Conservation (phyloP, 495 filamentous ascomycete species). For the Tuber melanosporum region DNA sequence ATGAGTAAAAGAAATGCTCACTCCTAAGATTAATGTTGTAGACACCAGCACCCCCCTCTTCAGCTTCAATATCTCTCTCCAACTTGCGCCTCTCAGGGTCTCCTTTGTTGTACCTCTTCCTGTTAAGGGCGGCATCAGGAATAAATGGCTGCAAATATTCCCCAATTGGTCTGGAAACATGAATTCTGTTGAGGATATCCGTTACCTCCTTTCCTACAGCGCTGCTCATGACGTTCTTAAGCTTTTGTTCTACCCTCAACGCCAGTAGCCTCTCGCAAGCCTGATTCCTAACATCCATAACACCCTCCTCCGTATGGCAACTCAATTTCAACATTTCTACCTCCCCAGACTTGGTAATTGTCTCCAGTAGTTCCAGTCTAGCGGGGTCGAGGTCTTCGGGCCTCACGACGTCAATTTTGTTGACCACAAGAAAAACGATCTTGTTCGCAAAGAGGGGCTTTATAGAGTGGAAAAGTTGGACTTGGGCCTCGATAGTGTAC, state of each 20-base stretch:
- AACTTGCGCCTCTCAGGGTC: constrained; percentile 74
- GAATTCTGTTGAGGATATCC: constrained; percentile 85
- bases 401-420: constrained; percentile 89
- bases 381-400: constrained; percentile 83
- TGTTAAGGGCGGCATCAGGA: constrained; percentile 70
- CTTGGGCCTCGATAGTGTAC: constrained; percentile 85
- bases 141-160: constrained; percentile 79
- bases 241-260: constrained; percentile 86
- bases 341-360: constrained; percentile 72
- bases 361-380: constrained; percentile 67
- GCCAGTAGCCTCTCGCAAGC: constrained; percentile 90
- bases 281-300: constrained; percentile 88
- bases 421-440: constrained; percentile 89
- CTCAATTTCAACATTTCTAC: constrained; percentile 87
- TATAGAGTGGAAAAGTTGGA: constrained; percentile 88
- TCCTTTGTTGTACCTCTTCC: constrained; percentile 80
- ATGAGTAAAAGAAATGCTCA: neutral
- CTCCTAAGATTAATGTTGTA: constrained; percentile 83
- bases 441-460: constrained; percentile 96
- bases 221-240: constrained; percentile 76
- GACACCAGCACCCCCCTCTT: constrained; percentile 89
- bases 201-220: constrained; percentile 58
- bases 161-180: constrained; percentile 85
- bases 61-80: constrained; percentile 82
- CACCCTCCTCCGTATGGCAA: constrained; percentile 89